A percentile compares a stretch with the other conserved stretches of the same genome.
Evolutionary conservation across 208 protist species (phyloP).

Genomic region (Acanthamoeba royreba): DNA sequence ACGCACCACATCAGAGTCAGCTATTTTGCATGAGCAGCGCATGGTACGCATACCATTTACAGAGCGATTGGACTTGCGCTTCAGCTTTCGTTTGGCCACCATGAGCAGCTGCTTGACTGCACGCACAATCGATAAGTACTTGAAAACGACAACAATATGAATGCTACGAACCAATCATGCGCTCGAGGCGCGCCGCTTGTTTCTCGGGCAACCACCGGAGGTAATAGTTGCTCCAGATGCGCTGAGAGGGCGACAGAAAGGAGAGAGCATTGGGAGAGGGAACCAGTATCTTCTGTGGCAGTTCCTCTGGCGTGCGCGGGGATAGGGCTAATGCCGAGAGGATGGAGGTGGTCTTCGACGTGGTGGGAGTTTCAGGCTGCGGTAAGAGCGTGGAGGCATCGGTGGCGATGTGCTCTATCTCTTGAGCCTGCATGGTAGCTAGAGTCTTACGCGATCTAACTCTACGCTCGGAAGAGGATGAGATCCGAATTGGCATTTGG

Average conservation of each 20-base stretch:
- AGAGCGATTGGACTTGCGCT: background rate
- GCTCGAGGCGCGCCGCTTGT: background rate
- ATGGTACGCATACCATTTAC: background rate
- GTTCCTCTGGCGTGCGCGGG: background rate
- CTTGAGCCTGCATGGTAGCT: background rate
- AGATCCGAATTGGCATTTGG: too few species aligned
- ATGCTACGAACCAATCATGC: background rate
- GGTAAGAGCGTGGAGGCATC: too few species aligned
- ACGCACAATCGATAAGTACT: too few species aligned
- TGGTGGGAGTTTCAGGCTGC: too few species aligned
- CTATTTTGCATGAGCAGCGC: too few species aligned
- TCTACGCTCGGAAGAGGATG: too few species aligned
- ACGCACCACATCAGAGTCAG: background rate
- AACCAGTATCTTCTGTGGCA: background rate
- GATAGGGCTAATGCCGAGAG: too few species aligned
- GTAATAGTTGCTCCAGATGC: background rate
- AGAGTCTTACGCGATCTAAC: background rate
- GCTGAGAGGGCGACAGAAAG: background rate
- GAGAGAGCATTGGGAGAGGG: background rate
- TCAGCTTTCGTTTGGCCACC: background rate
- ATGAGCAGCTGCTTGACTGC: background rate
- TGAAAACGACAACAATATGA: too few species aligned
- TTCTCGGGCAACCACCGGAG: conserved; percentile 10
- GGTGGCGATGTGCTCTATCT: background rate
- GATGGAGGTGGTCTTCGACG: background rate